A percentile compares a stretch with the other conserved stretches of the same genome.
Conservation (phyloP, 108 stramenopile genomes). For the Fragilariopsis cylindrus region DNA sequence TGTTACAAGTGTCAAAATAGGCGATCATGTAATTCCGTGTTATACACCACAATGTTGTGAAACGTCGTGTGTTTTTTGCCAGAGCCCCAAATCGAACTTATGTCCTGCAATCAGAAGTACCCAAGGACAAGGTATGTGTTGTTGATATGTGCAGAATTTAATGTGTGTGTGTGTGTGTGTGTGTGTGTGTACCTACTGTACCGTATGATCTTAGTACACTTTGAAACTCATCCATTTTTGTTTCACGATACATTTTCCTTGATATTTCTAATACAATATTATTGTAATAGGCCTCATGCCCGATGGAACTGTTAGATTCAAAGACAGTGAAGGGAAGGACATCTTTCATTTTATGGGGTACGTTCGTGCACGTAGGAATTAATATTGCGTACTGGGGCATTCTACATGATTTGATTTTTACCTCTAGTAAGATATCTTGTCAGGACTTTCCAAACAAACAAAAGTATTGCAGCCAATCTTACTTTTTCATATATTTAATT, state of each 20-base stretch:
- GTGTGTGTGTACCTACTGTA: too few species aligned
- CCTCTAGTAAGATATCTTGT: too few species aligned
- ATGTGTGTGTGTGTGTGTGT: not conserved
- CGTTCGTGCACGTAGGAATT: not conserved
- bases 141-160: not conserved
- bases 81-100: slow-evolving; percentile 84
- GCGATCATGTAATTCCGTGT: slow-evolving; percentile 87
- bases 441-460: too few species aligned
- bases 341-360: slow-evolving; percentile 96
- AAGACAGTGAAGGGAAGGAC: slow-evolving; percentile 78
- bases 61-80: slow-evolving; percentile 83
- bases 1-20: slow-evolving; percentile 72
- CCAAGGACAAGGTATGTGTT: slow-evolving; percentile 58
- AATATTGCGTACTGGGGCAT: not conserved
- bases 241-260: not conserved
- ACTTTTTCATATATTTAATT: too few species aligned
- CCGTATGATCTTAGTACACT: too few species aligned
- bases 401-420: not conserved
- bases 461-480: too few species aligned
- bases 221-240: not conserved
- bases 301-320: slow-evolving; percentile 82
- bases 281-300: slow-evolving; percentile 75
- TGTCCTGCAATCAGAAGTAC: slow-evolving; percentile 84
- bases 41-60: slow-evolving; percentile 79
- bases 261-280: not conserved